These are phyloP conservation scores for Crithidia thermophila DNA, from an alignment of 208 protist genomes.

Conservation along the genomic window DNA sequence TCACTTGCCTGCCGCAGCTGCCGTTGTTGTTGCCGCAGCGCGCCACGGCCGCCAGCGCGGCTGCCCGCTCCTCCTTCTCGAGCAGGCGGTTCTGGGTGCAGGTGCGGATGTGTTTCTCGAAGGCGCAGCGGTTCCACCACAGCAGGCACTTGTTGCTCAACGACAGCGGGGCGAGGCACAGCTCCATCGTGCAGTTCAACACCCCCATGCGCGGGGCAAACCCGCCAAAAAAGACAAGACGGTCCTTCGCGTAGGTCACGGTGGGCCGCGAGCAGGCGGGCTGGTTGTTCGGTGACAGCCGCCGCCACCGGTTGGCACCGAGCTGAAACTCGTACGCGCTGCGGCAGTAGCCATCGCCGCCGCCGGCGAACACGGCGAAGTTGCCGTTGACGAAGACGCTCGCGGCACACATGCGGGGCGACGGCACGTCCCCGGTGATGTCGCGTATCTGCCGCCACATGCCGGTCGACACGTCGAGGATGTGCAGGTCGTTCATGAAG, in stretches of 20 bases:
- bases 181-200: slow-evolving; percentile 36
- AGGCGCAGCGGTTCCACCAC: slow-evolving; percentile 32
- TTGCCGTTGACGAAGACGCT: slow-evolving; percentile 45
- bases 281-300: slow-evolving; percentile 28
- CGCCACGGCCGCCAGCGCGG: slow-evolving; percentile 7
- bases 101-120: slow-evolving; percentile 32
- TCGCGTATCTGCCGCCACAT: slow-evolving; percentile 39
- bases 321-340: slow-evolving; percentile 45
- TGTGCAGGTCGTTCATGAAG: slow-evolving; percentile 52
- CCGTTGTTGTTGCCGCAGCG: slow-evolving; percentile 4
- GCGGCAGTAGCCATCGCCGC: slow-evolving; percentile 32
- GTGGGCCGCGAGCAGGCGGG: slow-evolving; percentile 52
- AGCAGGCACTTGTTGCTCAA: slow-evolving; percentile 28
- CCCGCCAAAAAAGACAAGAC: slow-evolving; percentile 57
- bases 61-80: slow-evolving; percentile 19
- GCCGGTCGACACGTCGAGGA: slow-evolving; percentile 48
- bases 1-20: slow-evolving; percentile 21
- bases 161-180: slow-evolving; percentile 35
- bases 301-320: slow-evolving; percentile 30
- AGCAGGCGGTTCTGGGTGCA: slow-evolving; percentile 13
- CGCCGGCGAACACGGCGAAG: slow-evolving; percentile 49
- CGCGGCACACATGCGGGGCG: slow-evolving; percentile 45
- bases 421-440: slow-evolving; percentile 26
- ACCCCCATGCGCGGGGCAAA: slow-evolving; percentile 24
- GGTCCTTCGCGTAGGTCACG: slow-evolving; percentile 34